Evolutionary conservation across 1,139 yeast genomes (phyloP), one percentile per base, ranked within the genome.

Genomic region (Geotrichum bryndzae): DNA sequence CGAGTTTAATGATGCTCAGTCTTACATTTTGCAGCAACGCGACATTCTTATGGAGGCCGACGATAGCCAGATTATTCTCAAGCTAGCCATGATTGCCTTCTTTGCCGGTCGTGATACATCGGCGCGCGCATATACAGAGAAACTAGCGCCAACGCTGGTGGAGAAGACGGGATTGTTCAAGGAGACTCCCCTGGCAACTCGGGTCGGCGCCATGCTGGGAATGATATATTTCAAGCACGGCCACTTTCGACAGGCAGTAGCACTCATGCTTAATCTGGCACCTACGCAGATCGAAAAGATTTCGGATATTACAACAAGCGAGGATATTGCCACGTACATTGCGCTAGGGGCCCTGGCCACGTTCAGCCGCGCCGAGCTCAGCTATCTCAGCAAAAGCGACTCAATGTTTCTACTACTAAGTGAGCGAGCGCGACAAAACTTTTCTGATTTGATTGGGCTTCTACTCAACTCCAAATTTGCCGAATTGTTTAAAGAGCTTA

Each of bases 331-430:
- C 1, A 51, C 64, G n/a, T 66, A 66, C 50, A 66, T 66, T 35
- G 63, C 70, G 1, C 55, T 69, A 22, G 66, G 68, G 51, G 71
- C 70, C 6, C 48, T 70, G 61, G 72, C 71, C 0, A 61, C 68
- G 3, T 63, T 69, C 46, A 58, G 65, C 13, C 62, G 73, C 45
- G 64, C 63, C 15, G 68, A 69, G 59, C 64, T 70, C 33, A 58
- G 65, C 54, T 68, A 59, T 56, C 61, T 70, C 57, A 61, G 66
- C 33, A 64, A 67, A 53, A 65, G 66, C 66, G 95, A 88, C 70
- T 82, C 82, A 63, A 82, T 81, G 38, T 90, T 89, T 74, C 89
- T 86, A 68, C 80, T 82, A 57, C 88, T 88, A 69, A 80, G 87
- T 51, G 84, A 82, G 60, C 65, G 59, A 1, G 45, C 64, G 6